Evolutionary conservation across 2,329 filamentous ascomycete species (phyloP).

Genomic region (Furcasterigmium sp.): DNA sequence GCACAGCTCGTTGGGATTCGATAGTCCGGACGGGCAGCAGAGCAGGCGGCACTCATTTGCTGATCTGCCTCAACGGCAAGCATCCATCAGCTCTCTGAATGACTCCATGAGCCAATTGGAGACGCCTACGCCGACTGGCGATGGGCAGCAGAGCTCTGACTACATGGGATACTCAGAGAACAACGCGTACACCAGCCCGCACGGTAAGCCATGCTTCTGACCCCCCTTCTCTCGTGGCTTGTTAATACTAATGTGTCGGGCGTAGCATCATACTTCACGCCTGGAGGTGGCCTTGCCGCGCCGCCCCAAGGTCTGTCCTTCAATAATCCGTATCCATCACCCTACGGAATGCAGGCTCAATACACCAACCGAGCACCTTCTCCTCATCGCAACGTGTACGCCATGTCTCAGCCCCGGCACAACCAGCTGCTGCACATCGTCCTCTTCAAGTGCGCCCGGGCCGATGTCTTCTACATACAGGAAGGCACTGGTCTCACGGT

Average conservation of each 20-base stretch:
- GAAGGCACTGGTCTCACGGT: constrained; percentile 90
- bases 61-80: constrained; percentile 55
- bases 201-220: constrained; percentile 34
- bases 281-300: constrained; percentile 20
- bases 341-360: constrained; percentile 37
- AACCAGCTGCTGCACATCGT: constrained; percentile 81
- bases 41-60: constrained; percentile 79
- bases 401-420: constrained; percentile 54
- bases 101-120: constrained; percentile 46
- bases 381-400: constrained; percentile 58
- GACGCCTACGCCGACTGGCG: constrained; percentile 26
- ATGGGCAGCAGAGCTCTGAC: constrained; percentile 37
- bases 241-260: constrained; percentile 17
- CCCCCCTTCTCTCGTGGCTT: not conserved
- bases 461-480: constrained; percentile 95
- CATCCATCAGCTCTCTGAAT: constrained; percentile 55
- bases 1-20: constrained; percentile 67
- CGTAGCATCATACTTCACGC: constrained; percentile 31
- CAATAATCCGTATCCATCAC: constrained; percentile 37
- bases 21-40: constrained; percentile 59
- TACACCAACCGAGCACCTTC: constrained; percentile 50
- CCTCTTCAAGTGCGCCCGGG: constrained; percentile 91
- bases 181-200: constrained; percentile 27
- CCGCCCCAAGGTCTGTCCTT: constrained; percentile 31
- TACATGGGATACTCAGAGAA: constrained; percentile 35